phyloP scores from a whole-genome alignment of 805 yeast species.

The Kodamaea kakaduensis region DNA sequence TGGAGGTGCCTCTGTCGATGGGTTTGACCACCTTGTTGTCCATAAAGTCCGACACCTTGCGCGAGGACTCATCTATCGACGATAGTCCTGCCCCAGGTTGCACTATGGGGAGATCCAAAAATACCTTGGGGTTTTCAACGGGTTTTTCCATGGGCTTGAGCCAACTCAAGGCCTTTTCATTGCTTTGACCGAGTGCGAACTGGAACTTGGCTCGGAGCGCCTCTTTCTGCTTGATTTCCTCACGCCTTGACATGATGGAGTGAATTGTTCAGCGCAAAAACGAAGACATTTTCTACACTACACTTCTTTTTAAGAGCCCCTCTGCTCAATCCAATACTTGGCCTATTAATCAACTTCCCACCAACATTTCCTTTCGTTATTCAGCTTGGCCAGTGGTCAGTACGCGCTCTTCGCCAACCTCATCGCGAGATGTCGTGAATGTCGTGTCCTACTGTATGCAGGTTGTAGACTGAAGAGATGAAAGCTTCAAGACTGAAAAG shows the following conservation, averaged over 20 bases:
- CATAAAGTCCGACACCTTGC: conserved; percentile 29
- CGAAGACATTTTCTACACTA: no score
- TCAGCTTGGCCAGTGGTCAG: no score
- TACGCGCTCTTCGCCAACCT: no score
- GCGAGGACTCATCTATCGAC: conserved; percentile 13
- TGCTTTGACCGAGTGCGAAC: conserved; percentile 36
- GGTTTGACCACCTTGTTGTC: conserved; percentile 7
- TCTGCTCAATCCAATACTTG: no score
- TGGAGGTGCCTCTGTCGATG: conserved; percentile 18
- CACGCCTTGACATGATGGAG: conserved; percentile 24
- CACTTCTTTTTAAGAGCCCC: no score
- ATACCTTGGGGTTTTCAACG: conserved; percentile 11
- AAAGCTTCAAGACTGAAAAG: no score
- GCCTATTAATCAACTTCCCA: no score
- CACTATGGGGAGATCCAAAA: conserved; percentile 34
- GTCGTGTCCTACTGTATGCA: no score
- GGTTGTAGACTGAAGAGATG: no score
- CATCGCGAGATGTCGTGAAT: no score
- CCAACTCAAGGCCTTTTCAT: conserved; percentile 39
- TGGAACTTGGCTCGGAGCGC: conserved; percentile 46
- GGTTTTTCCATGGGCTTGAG: conserved; percentile 8
- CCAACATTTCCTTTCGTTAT: no score
- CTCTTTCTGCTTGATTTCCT: conserved; percentile 45
- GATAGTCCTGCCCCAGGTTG: conserved; percentile 29
- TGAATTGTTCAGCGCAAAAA: no score